Percentiles rank a stretch among this genome's conserved stretches.
Conservation (phyloP, 345 rosid genomes). For the Turnera subulata region DNA sequence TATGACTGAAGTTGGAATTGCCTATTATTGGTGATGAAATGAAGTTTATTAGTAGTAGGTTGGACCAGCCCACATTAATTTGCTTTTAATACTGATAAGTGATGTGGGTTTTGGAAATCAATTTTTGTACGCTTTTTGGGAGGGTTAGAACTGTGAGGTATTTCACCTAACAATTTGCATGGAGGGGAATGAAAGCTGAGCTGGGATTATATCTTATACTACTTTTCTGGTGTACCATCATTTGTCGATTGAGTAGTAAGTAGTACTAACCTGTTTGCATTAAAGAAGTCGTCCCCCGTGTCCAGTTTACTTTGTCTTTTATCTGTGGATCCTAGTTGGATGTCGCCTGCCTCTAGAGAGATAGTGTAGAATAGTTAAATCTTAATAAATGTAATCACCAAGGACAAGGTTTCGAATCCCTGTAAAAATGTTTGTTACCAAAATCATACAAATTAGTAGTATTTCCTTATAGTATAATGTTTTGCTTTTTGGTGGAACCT, state of each 20-base stretch:
- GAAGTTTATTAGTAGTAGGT: neutral
- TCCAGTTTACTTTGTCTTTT: neutral
- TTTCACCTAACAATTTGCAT: slow-evolving; percentile 2
- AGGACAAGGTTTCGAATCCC: no score
- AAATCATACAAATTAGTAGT: no score
- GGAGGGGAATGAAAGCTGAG: neutral
- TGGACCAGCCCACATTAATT: neutral
- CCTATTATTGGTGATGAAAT: neutral
- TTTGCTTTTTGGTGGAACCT: no score
- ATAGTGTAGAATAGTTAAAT: neutral
- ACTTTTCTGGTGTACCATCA: neutral
- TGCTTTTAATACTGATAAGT: no score
- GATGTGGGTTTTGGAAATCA: neutral
- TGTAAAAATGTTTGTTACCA: no score
- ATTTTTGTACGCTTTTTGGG: no score
- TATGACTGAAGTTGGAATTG: neutral
- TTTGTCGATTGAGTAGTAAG: slow-evolving; percentile 6
- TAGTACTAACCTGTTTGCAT: neutral
- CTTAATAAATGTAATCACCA: neutral
- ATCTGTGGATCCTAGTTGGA: neutral
- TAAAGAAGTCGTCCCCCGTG: neutral
- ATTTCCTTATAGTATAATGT: no score
- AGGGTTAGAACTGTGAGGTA: neutral
- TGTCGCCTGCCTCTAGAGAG: neutral
- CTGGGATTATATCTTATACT: neutral